Evolutionary conservation across 2,329 filamentous ascomycete genomes (phyloP).

Genomic region (Zelopaecilomyces penicillatus): DNA sequence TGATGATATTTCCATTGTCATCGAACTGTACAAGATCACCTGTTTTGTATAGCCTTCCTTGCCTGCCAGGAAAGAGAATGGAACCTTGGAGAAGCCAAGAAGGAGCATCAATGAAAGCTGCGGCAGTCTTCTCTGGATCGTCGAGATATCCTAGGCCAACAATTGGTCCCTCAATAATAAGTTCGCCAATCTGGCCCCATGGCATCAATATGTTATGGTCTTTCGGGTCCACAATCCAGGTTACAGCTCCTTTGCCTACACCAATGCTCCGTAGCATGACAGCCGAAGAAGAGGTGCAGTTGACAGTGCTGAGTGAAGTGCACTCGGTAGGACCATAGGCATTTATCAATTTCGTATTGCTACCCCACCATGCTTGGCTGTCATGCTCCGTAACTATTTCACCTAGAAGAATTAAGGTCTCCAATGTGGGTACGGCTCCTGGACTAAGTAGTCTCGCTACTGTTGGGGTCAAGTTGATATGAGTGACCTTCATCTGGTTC

Average conservation of each 20-base stretch:
- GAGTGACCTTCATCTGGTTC: neutral
- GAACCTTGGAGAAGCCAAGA: constrained; percentile 21
- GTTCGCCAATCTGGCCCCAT: constrained; percentile 16
- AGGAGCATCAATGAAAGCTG: constrained; percentile 31
- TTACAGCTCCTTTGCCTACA: constrained; percentile 3
- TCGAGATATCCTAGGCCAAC: constrained; percentile 18
- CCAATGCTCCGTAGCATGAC: constrained; percentile 3
- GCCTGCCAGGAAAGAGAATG: constrained; percentile 14
- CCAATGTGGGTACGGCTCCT: neutral
- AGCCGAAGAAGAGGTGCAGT: constrained; percentile 1
- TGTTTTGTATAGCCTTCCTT: constrained; percentile 31
- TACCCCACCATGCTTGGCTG: neutral
- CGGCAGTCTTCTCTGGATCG: constrained; percentile 14
- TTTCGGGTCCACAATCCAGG: constrained; percentile 18
- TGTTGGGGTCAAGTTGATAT: neutral
- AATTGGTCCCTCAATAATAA: constrained; percentile 18
- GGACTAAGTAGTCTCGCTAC: constrained; percentile 2
- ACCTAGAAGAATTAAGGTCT: neutral
- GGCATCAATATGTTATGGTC: constrained; percentile 15
- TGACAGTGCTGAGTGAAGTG: constrained; percentile 1
- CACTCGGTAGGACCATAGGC: constrained; percentile 12
- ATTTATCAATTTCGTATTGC: neutral
- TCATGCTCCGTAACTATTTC: constrained; percentile 1
- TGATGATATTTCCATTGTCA: constrained; percentile 29
- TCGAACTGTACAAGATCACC: constrained; percentile 38